A percentile compares a stretch with the other conserved stretches of the same genome.
These are phyloP conservation scores for Polyrhizophydium stewartii DNA, from an alignment of 371 early-diverging fungal species.

Conservation along the genomic window DNA sequence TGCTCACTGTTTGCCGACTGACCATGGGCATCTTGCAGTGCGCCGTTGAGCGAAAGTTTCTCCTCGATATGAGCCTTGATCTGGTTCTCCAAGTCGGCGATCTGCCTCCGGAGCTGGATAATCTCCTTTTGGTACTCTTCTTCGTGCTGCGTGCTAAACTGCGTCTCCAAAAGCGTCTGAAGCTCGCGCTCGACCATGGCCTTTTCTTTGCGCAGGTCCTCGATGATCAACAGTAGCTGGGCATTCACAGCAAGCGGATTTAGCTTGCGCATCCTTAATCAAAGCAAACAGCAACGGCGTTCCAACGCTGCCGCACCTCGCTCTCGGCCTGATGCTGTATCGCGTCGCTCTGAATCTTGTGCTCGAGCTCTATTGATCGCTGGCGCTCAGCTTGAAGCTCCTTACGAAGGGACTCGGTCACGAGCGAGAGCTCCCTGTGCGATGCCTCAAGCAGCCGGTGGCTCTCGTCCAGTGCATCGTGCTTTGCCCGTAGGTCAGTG, in stretches of 20 bases:
- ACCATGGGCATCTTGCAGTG: conserved; percentile 18
- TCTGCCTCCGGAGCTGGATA: conserved; percentile 11
- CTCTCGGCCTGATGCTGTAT: conserved; percentile 8
- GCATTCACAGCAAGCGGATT: not conserved
- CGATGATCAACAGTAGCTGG: conserved; percentile 40
- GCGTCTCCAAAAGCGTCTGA: conserved; percentile 21
- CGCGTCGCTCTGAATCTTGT: conserved; percentile 12
- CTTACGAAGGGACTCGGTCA: conserved; percentile 26
- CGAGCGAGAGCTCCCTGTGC: conserved; percentile 26
- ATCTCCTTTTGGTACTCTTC: conserved; percentile 31
- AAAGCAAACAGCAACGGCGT: not conserved
- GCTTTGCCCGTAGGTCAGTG: conserved; percentile 13
- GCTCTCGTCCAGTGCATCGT: conserved; percentile 29
- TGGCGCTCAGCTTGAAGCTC: conserved; percentile 43
- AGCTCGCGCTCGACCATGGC: conserved; percentile 35
- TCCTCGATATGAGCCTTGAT: conserved; percentile 19
- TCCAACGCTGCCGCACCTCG: conserved; percentile 19
- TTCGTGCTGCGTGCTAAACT: conserved; percentile 29
- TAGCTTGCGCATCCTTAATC: not conserved
- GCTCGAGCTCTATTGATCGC: conserved; percentile 22
- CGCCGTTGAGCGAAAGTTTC: conserved; percentile 13
- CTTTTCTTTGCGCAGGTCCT: conserved; percentile 40
- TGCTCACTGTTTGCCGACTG: too few species aligned
- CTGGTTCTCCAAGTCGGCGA: conserved; percentile 19
- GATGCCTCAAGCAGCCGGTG: conserved; percentile 23